Base-by-base conservation (phyloP, 805 yeast genomes). In the Candida parachauliodes region DNA sequence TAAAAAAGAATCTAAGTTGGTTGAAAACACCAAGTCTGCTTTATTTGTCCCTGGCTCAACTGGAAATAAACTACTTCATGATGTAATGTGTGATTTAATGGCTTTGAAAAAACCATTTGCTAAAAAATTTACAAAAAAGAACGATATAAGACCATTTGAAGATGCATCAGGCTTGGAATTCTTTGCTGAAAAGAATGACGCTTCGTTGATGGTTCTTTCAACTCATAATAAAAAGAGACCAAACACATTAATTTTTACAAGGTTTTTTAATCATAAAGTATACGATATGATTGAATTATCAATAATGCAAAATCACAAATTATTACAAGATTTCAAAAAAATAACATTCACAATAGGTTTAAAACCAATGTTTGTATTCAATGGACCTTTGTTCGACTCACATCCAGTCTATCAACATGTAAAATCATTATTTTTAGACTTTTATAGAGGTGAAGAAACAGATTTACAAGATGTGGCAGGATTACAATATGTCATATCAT, bases 261-360 rank as follows among this genome's bases (percentile, higher is more conserved):
- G 98, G 57, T 88, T 95, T 32, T 93, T 93, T 70, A 88, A 88
- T 57, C 85, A 78, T 64, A 85, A 88, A 60, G 65, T 93, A 9
- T 91, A 83, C 59, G 98, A 93, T 58, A 91, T 93, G 96, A 71
- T 93, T 52, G 98, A 93, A 67, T 70, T 93, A 43, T 75, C 83
- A 39, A 76, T 87, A 29, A 77, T 79, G 42, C 76, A 77, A 28
- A 77, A 82, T 58, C 50, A 43, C 40, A 87, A 88, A 59, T 68
- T 89, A 27, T 70, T 93, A 39, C 63, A 74, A 42, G 97, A 91
- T 51, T 93, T 93, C 72, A 80, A 76, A 49, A 81, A 83, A 49
- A 57, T 70, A 39, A 88, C 96, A 1, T 88, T 89, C 63, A 77
- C 83, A 29, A 70, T 91, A 26, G 98, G 98, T 20, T 70, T 91